Conservation (phyloP, 2,329 filamentous ascomycete species). For the Hymenoscyphus repandus region DNA sequence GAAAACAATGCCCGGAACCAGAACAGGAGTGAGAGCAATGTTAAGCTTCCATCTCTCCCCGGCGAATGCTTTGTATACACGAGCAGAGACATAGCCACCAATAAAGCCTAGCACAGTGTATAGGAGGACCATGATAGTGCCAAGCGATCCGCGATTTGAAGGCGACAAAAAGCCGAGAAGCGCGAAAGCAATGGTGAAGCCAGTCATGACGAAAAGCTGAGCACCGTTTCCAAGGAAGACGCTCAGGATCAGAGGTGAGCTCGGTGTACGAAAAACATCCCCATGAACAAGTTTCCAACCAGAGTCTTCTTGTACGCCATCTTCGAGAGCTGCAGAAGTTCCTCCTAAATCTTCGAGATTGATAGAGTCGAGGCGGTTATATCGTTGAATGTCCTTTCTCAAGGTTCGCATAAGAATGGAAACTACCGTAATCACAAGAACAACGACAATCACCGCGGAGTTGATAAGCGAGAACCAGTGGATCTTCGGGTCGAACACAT, state of each 20-base stretch:
- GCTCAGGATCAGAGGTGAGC: slow-evolving; percentile 76
- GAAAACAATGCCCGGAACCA: slow-evolving; percentile 86
- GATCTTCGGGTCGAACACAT: slow-evolving; percentile 95
- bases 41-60: slow-evolving; percentile 94
- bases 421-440: slow-evolving; percentile 84
- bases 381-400: slow-evolving; percentile 91
- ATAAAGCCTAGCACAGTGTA: slow-evolving; percentile 92
- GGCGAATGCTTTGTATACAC: slow-evolving; percentile 90
- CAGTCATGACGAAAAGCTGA: slow-evolving; percentile 97
- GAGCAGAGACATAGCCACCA: slow-evolving; percentile 82
- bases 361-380: slow-evolving; percentile 90
- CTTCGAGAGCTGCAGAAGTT: slow-evolving; percentile 70
- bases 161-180: slow-evolving; percentile 92
- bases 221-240: slow-evolving; percentile 88
- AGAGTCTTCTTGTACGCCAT: slow-evolving; percentile 94
- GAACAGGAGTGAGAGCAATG: slow-evolving; percentile 78
- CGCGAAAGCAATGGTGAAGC: slow-evolving; percentile 87
- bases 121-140: slow-evolving; percentile 86
- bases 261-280: slow-evolving; percentile 89
- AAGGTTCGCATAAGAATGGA: slow-evolving; percentile 87
- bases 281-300: slow-evolving; percentile 98
- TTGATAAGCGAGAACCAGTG: slow-evolving; percentile 99
- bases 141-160: slow-evolving; percentile 89
- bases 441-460: slow-evolving; percentile 89
- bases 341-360: slow-evolving; percentile 84